A percentile compares a stretch with the other conserved stretches of the same genome.
Evolutionary conservation across 2,329 filamentous ascomycete genomes (phyloP).

Genomic region (Zymoseptoria passerinii): DNA sequence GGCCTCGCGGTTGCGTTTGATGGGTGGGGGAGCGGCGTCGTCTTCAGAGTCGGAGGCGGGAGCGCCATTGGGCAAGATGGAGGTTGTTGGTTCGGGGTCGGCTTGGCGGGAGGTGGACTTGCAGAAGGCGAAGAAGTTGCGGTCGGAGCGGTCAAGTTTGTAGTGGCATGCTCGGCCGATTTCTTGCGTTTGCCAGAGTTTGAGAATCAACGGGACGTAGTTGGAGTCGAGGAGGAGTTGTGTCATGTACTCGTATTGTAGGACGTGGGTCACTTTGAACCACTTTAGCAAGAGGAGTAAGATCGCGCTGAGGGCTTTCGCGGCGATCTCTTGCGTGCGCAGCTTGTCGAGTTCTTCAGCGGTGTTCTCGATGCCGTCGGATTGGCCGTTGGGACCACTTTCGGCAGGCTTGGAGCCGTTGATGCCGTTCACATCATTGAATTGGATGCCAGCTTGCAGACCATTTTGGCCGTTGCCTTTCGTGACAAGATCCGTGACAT

Average conservation of each 20-base stretch:
- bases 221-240: constrained; percentile 91
- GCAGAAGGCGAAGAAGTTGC: constrained; percentile 89
- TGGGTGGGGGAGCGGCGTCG: constrained; percentile 74
- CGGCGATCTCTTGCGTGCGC: constrained; percentile 75
- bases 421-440: constrained; percentile 23
- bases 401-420: constrained; percentile 31
- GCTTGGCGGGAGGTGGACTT: constrained; percentile 60
- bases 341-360: constrained; percentile 73
- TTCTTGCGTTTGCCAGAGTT: constrained; percentile 90
- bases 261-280: constrained; percentile 87
- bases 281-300: constrained; percentile 86
- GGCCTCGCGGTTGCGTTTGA: constrained; percentile 45
- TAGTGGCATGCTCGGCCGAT: constrained; percentile 83
- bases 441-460: constrained; percentile 42
- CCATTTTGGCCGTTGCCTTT: constrained; percentile 45
- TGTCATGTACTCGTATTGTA: constrained; percentile 93
- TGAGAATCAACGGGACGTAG: constrained; percentile 84
- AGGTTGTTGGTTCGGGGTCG: constrained; percentile 11
- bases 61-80: constrained; percentile 15
- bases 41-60: constrained; percentile 48
- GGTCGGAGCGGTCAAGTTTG: constrained; percentile 70
- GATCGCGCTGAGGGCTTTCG: constrained; percentile 85
- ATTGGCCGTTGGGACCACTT: constrained; percentile 28
- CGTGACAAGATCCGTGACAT: constrained; percentile 75
- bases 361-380: constrained; percentile 22